These are phyloP conservation scores for Asclepias syriaca DNA, from an alignment of 257 asterid genomes.

Conservation along the genomic window DNA sequence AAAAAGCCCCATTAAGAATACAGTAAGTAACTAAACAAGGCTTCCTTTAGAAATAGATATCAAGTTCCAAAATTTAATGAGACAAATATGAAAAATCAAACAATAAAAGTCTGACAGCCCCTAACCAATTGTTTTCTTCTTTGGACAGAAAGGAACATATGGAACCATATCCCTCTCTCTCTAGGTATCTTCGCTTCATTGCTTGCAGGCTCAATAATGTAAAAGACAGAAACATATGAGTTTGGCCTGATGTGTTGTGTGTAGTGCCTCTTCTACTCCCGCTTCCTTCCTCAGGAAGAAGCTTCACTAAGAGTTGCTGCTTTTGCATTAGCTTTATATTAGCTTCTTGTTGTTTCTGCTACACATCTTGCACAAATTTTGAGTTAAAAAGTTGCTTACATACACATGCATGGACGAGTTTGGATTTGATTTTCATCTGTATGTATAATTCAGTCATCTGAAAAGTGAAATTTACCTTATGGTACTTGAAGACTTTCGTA, in stretches of 20 bases:
- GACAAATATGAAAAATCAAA: no score
- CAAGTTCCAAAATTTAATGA: no score
- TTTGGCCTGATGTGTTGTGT: constrained; percentile 29
- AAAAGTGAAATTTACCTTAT: neutral
- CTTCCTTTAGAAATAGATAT: no score
- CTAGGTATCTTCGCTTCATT: no score
- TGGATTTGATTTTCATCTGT: neutral
- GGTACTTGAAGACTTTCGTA: constrained; percentile 8
- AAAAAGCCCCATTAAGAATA: no score
- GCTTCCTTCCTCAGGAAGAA: constrained; percentile 71
- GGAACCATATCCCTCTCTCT: no score
- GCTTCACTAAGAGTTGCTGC: constrained; percentile 23
- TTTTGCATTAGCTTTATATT: constrained; percentile 1
- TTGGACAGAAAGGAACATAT: no score
- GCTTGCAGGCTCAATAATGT: no score
- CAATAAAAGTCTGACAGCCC: no score
- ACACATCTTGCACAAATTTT: constrained; percentile 2
- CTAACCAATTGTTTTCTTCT: no score
- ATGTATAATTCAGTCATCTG: neutral
- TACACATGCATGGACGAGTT: neutral
- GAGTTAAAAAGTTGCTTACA: neutral
- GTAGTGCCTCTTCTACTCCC: constrained; percentile 93
- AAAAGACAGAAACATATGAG: neutral
- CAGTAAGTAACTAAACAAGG: no score
- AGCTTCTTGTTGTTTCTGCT: constrained; percentile 1